phyloP scores from a whole-genome alignment of 2,329 filamentous ascomycete species.

The Microcyclospora tardicrescens region DNA sequence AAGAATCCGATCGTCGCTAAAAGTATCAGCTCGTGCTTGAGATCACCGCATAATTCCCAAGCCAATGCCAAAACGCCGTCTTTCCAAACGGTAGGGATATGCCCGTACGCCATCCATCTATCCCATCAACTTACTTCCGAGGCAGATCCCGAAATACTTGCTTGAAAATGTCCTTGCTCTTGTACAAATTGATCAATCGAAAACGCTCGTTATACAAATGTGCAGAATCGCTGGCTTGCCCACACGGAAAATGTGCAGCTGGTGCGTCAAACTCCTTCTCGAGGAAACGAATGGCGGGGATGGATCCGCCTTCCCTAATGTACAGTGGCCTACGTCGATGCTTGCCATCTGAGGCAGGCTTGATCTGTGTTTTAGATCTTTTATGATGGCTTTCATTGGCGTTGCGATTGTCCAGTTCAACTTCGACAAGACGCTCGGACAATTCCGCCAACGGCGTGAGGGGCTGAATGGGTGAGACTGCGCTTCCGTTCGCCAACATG shows the following conservation, averaged over 20 bases:
- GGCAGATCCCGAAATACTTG: conserved; percentile 51
- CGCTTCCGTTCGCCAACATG: conserved; percentile 36
- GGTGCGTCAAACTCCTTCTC: conserved; percentile 90
- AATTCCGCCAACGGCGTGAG: conserved; percentile 15
- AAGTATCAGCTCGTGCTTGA: too few relatives aligned
- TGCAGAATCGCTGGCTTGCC: conserved; percentile 84
- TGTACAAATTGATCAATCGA: conserved; percentile 72
- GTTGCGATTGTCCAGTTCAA: background rate
- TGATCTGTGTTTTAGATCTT: too few relatives aligned
- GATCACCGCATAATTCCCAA: too few relatives aligned
- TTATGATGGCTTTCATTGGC: background rate
- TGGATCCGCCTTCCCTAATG: conserved; percentile 89
- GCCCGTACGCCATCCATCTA: too few relatives aligned
- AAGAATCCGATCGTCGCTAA: too few relatives aligned
- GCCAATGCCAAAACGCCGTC: too few relatives aligned
- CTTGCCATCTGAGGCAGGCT: background rate
- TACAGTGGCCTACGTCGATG: conserved; percentile 56
- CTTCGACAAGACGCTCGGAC: conserved; percentile 1
- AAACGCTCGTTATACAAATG: conserved; percentile 95
- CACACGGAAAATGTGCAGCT: conserved; percentile 84
- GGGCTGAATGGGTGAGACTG: conserved; percentile 17
- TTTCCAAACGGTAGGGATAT: too few relatives aligned
- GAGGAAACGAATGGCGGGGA: conserved; percentile 83
- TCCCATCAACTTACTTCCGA: conserved; percentile 10
- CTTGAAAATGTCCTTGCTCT: conserved; percentile 83